These are phyloP conservation scores for Erythrobasidium hasegawianum DNA, from an alignment of 1,284 basidiomycete genomes.

Conservation along the genomic window DNA sequence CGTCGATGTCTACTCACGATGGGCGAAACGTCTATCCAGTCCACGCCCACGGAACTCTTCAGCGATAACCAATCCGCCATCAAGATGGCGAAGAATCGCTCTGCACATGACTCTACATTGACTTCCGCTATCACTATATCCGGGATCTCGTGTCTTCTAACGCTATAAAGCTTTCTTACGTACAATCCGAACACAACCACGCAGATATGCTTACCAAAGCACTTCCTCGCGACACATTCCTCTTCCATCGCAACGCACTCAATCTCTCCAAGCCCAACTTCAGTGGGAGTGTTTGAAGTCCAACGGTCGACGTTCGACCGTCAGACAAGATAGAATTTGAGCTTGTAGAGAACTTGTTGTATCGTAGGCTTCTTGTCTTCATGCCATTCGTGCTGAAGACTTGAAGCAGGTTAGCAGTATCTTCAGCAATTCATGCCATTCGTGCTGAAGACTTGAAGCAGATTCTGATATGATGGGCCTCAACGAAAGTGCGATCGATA, in stretches of 20 bases:
- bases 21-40: neutral
- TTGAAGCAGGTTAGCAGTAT: too few relatives aligned
- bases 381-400: too few relatives aligned
- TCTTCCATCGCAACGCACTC: neutral
- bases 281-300: conserved; percentile 11
- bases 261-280: neutral
- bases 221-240: conserved; percentile 9
- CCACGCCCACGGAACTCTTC: neutral
- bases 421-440: too few relatives aligned
- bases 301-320: too few relatives aligned
- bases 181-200: conserved; percentile 10
- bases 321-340: too few relatives aligned
- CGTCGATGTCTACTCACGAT: conserved; percentile 36
- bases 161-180: conserved; percentile 14
- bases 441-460: too few relatives aligned
- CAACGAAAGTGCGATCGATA: too few relatives aligned
- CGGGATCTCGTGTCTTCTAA: conserved; percentile 24
- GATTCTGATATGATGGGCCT: too few relatives aligned
- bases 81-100: conserved; percentile 33
- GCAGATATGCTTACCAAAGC: conserved; percentile 38
- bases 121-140: conserved; percentile 32
- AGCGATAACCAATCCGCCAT: conserved; percentile 35
- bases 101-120: conserved; percentile 20
- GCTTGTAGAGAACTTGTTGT: too few relatives aligned
- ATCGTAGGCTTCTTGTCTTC: too few relatives aligned